Conservation (phyloP, 2,329 filamentous ascomycete genomes). For the Cordyceps cicadae region DNA sequence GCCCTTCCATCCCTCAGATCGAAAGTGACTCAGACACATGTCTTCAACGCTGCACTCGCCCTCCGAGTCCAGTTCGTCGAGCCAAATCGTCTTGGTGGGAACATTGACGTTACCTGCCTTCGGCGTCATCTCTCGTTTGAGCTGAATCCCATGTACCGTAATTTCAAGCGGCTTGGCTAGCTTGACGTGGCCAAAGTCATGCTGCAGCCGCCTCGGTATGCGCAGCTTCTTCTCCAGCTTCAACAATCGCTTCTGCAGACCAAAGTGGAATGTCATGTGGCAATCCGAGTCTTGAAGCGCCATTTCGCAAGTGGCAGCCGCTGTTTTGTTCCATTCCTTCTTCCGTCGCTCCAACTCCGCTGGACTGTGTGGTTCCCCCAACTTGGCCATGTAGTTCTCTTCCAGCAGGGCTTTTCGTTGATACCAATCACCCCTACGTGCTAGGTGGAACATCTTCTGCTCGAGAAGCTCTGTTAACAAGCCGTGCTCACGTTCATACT, state of each 20-base stretch:
- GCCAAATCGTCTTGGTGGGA: slow-evolving; percentile 74
- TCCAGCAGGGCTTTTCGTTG: slow-evolving; percentile 89
- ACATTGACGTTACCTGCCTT: slow-evolving; percentile 33
- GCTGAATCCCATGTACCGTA: slow-evolving; percentile 65
- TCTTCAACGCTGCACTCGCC: slow-evolving; percentile 81
- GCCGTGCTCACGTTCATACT: slow-evolving; percentile 67
- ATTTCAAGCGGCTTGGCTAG: slow-evolving; percentile 70
- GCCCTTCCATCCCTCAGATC: slow-evolving; percentile 79
- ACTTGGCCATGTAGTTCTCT: slow-evolving; percentile 81
- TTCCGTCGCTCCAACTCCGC: slow-evolving; percentile 49
- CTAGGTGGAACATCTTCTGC: slow-evolving; percentile 77
- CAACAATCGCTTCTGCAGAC: slow-evolving; percentile 84
- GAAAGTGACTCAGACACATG: slow-evolving; percentile 88
- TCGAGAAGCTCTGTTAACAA: slow-evolving; percentile 66
- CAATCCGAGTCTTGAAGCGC: slow-evolving; percentile 83
- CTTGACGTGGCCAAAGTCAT: slow-evolving; percentile 83
- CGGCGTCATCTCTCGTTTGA: slow-evolving; percentile 51
- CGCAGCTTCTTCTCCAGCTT: slow-evolving; percentile 83
- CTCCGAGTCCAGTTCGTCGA: slow-evolving; percentile 62
- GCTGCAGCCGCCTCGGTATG: slow-evolving; percentile 75
- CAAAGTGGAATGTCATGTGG: slow-evolving; percentile 88
- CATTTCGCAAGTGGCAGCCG: slow-evolving; percentile 72
- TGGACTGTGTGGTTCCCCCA: slow-evolving; percentile 36
- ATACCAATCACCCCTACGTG: slow-evolving; percentile 85
- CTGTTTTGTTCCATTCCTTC: slow-evolving; percentile 72